Evolutionary conservation across 2,329 filamentous ascomycete genomes (phyloP), one percentile per base, ranked within the genome.

Genomic region (Fusarium odoratissimum): DNA sequence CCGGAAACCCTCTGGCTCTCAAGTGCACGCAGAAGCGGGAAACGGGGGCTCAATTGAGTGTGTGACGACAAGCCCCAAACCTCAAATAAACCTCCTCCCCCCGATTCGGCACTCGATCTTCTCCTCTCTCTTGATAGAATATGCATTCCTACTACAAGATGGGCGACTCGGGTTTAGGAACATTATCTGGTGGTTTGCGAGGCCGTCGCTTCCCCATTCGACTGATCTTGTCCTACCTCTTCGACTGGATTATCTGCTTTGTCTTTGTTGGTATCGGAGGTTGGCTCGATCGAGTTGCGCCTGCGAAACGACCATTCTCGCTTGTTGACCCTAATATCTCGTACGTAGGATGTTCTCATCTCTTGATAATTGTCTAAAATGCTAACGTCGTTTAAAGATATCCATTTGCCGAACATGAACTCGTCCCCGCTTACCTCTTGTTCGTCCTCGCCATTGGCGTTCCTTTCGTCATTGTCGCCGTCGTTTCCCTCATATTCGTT

Each of bases 241-340:
- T 93, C 64, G 93, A 95, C 83, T 95, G 93, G 93, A 80, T 93
- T 25, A 83, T 93, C 52, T 88, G 93, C 69, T 81, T 92, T 49
- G 84, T 80, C 52, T 86, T 90, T 38, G 90, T 86, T 31, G 87
- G 84, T 21, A 83, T 91, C 31, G 91, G 88, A 61, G 87, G 83
- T 57, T 86, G 85, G n/a, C 87, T 93, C 75, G 88, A 88, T 58
- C 84, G 81, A 55, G 83, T 91, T 59, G 83, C 86, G 23, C 92
- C 92, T 6, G 92, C 90, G 77, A 89, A 90, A 76, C 87, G 91
- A 44, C 90, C 91, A 1, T 95, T 96, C 81, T 91, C 90, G 23
- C 87, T 94, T 19, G 77, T 81, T 40, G 91, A 98, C 77, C 89
- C 91, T 28, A 88, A 89, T 69, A 97, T 98, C 77, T 93, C 93